Evolutionary conservation across 1,139 yeast species (phyloP).

Genomic region (Suhomyces ambrosiae): DNA sequence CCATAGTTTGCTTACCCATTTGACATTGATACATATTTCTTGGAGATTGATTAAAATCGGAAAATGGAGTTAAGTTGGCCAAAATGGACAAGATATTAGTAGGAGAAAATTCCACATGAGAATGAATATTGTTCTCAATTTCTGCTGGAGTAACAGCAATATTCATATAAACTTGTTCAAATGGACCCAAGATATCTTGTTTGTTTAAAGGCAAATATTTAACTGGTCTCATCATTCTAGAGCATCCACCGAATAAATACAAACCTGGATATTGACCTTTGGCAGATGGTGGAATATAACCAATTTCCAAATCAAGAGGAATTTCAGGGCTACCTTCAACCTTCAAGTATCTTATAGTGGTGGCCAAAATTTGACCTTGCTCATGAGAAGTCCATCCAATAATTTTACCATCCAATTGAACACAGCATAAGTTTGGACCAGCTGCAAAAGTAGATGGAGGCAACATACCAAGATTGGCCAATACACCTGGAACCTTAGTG

Average conservation of each 20-base stretch:
- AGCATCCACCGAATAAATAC: conserved; percentile 84
- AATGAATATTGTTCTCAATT: conserved; percentile 76
- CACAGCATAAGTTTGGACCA: conserved; percentile 85
- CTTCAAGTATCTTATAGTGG: conserved; percentile 91
- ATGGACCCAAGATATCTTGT: conserved; percentile 90
- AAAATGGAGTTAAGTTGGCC: conserved; percentile 95
- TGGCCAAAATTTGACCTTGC: conserved; percentile 84
- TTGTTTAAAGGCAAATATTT: conserved; percentile 84
- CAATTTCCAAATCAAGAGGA: conserved; percentile 87
- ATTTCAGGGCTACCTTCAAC: conserved; percentile 75
- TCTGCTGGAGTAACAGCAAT: conserved; percentile 95
- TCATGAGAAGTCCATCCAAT: conserved; percentile 94
- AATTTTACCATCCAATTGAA: conserved; percentile 89
- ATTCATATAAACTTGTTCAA: conserved; percentile 96
- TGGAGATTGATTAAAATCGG: conserved; percentile 98
- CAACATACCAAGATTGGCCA: conserved; percentile 78
- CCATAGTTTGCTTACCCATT: conserved; percentile 99
- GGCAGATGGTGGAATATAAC: conserved; percentile 90
- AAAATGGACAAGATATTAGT: conserved; percentile 90
- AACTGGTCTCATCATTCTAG: conserved; percentile 96
- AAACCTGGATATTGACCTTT: conserved; percentile 98
- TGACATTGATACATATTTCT: conserved; percentile 99
- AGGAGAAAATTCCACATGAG: conserved; percentile 94
- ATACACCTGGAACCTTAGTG: conserved; percentile 63
- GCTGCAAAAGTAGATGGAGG: conserved; percentile 80